phyloP scores from a whole-genome alignment of 2,329 filamentous ascomycete species.

The Scortechinia acanthostroma region DNA sequence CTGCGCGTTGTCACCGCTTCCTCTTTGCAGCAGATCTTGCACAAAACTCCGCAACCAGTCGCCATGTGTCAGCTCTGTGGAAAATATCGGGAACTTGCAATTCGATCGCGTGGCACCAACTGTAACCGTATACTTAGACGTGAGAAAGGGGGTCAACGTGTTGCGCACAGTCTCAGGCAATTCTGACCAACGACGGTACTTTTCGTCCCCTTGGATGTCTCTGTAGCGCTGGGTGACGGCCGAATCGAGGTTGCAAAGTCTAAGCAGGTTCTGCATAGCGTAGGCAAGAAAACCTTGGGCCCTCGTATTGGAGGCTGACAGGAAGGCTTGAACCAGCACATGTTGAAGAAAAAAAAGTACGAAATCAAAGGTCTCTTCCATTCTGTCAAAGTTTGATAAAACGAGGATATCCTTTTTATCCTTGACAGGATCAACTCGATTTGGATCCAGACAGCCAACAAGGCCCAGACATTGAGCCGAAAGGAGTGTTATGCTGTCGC shows the following conservation, averaged over 20 bases:
- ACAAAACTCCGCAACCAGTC: constrained; percentile 55
- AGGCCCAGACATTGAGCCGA: constrained; percentile 54
- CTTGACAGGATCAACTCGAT: constrained; percentile 50
- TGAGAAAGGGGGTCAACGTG: constrained; percentile 56
- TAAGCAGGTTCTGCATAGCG: constrained; percentile 60
- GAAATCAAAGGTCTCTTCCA: constrained; percentile 56
- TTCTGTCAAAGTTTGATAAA: constrained; percentile 55
- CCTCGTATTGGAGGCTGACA: constrained; percentile 57
- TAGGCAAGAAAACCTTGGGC: constrained; percentile 62
- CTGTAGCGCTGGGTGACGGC: constrained; percentile 7
- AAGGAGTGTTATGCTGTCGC: constrained; percentile 36
- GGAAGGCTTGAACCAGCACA: constrained; percentile 59
- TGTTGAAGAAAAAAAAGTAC: constrained; percentile 56
- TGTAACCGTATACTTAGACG: constrained; percentile 52
- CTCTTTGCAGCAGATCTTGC: constrained; percentile 50
- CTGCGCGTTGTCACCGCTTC: constrained; percentile 49
- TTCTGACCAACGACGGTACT: constrained; percentile 42
- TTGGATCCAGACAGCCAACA: constrained; percentile 60
- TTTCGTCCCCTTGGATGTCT: not conserved
- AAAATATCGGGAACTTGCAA: constrained; percentile 48
- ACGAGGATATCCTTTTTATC: constrained; percentile 55
- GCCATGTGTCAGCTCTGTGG: constrained; percentile 37
- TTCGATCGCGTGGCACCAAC: constrained; percentile 23
- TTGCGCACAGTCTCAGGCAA: constrained; percentile 55
- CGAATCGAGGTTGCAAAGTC: constrained; percentile 45